Evolutionary conservation across 805 yeast genomes (phyloP).

Genomic region (Wickerhamomyces ciferrii): DNA sequence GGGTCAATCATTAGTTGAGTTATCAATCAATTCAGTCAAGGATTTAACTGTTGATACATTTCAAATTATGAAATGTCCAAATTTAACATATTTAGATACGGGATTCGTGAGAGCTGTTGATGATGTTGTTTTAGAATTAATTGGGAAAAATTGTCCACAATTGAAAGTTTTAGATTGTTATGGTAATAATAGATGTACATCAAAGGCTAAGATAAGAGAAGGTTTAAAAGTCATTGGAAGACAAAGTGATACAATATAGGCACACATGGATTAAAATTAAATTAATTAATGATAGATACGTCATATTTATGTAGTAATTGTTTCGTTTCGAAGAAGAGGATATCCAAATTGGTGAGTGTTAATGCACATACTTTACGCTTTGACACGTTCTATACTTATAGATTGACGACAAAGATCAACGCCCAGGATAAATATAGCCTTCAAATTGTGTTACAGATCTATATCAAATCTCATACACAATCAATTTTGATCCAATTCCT

Average conservation of each 20-base stretch:
- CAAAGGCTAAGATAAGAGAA: constrained; percentile 42
- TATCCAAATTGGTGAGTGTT: too few species aligned
- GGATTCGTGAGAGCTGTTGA: constrained; percentile 80
- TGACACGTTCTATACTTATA: too few species aligned
- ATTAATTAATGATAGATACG: background rate
- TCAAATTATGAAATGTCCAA: constrained; percentile 45
- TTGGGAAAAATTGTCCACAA: constrained; percentile 56
- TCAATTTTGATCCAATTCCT: too few species aligned
- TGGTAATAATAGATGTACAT: constrained; percentile 69
- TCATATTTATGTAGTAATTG: background rate
- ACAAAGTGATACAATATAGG: constrained; percentile 54
- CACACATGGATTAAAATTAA: constrained; percentile 2
- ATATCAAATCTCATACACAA: too few species aligned
- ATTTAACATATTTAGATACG: constrained; percentile 61
- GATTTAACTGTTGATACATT: constrained; percentile 47
- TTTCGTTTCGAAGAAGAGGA: too few species aligned
- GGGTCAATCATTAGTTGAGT: constrained; percentile 56
- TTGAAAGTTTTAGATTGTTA: constrained; percentile 70
- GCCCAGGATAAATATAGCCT: too few species aligned
- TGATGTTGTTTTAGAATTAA: constrained; percentile 53
- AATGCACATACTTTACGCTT: too few species aligned
- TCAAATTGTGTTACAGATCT: too few species aligned
- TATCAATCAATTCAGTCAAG: constrained; percentile 72
- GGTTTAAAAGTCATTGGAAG: constrained; percentile 68
- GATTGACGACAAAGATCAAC: too few species aligned